Evolutionary conservation across 306 rosid species (phyloP), one percentile per base, ranked within the genome.

Genomic region (Casuarina cunninghamiana): DNA sequence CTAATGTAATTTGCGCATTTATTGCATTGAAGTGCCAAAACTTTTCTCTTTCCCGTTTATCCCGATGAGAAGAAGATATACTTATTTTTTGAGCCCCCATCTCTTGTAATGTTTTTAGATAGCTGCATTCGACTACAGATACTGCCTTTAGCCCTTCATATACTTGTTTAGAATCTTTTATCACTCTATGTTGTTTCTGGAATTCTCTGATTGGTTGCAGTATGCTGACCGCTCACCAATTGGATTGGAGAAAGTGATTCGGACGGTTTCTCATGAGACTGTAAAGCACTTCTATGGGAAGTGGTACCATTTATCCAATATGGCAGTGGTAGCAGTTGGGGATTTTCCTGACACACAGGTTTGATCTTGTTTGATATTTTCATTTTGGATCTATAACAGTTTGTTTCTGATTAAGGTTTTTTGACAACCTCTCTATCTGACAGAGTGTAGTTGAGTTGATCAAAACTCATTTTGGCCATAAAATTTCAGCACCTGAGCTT

Each of bases 251-350:
- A 88, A 81, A 77, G 97, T 94, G 51, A 94, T 94, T 87, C 89
- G 91, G 82, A 84, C 88, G 0, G 97, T 92, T 46, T 81, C 97
- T 76, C 74, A 91, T 1, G 95, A 89, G 83, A 92, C 95, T n/a
- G 98, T 92, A 78, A 94, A 83, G 87, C 78, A 69, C 65, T 94
- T 92, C 81, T 94, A 92, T 84, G 62, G 85, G 82, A 94, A 90
- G 84, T 94, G 98, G 97, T 94, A 94, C 78, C 91, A 89, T 85
- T 85, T 94, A 76, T 81, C 90, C 86, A 92, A 94, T 77, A 94
- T 92, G 98, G 98, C 98, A 51, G 97, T 94, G 63, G 87, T 94
- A 79, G 97, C 98, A 61, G 97, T 94, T 71, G 98, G 98, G 68
- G 97, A 94, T 90, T 92, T 94, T 82, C 71, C 95, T 84, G 92